Evolutionary conservation across 2,329 filamentous ascomycete species (phyloP).

Genomic region (Didymosphaeria variabile): DNA sequence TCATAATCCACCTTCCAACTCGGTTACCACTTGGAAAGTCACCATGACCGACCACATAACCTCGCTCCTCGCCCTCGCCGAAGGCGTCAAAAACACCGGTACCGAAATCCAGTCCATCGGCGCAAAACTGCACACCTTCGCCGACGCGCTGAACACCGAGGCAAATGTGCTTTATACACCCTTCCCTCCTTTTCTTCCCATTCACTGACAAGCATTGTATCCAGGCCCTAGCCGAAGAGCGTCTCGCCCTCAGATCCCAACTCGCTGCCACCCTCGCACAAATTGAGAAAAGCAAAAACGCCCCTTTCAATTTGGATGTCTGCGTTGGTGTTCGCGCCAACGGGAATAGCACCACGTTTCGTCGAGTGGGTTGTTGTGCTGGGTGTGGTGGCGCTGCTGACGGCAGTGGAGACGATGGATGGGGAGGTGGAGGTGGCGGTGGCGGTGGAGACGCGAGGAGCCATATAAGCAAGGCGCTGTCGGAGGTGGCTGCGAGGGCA

Average conservation of each 20-base stretch:
- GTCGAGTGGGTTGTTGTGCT: background rate
- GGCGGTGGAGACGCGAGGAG: background rate
- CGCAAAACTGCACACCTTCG: background rate
- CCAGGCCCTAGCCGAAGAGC: background rate
- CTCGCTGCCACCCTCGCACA: conserved; percentile 2
- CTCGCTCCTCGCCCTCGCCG: conserved; percentile 11
- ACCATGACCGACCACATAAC: background rate
- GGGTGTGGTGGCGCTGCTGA: background rate
- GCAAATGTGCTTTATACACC: background rate
- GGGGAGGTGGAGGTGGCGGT: background rate
- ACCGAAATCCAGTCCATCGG: background rate
- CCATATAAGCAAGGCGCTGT: background rate
- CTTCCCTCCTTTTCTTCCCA: background rate
- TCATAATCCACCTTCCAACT: too few species aligned
- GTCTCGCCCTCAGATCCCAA: background rate
- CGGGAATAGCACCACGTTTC: too few species aligned
- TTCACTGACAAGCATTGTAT: background rate
- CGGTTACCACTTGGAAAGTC: background rate
- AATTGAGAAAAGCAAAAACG: background rate
- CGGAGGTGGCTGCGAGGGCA: background rate
- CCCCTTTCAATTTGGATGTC: background rate
- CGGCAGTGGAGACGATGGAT: background rate
- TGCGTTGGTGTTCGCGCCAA: conserved; percentile 6
- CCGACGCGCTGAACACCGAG: background rate
- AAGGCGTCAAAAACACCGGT: background rate